phyloP scores from a whole-genome alignment of 2,329 filamentous ascomycete species.

The Cladosporium halotolerans region DNA sequence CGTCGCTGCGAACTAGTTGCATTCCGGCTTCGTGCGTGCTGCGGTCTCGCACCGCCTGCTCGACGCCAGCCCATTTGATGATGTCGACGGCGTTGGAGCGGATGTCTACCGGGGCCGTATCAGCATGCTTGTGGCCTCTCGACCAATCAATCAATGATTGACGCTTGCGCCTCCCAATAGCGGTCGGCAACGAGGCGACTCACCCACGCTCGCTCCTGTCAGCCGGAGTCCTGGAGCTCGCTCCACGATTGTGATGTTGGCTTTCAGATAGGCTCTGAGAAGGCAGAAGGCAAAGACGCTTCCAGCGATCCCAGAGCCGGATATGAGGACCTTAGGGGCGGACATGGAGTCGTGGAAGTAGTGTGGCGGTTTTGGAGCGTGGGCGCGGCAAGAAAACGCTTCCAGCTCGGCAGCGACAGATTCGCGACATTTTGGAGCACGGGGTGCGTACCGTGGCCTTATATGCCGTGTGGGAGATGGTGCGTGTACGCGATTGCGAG shows the following conservation, averaged over 20 bases:
- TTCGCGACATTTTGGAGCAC: too few relatives aligned
- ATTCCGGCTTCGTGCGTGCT: conserved; percentile 37
- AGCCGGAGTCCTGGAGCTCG: conserved; percentile 33
- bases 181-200: not conserved
- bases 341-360: not conserved
- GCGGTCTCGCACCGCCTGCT: conserved; percentile 30
- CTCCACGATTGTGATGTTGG: conserved; percentile 40
- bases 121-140: not conserved
- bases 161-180: not conserved
- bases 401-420: too few relatives aligned
- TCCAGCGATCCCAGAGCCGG: conserved; percentile 36
- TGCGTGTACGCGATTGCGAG: too few relatives aligned
- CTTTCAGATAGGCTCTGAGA: conserved; percentile 23
- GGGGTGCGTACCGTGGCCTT: too few relatives aligned
- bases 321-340: conserved; percentile 30
- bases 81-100: conserved; percentile 37
- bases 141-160: not conserved
- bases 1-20: conserved; percentile 31
- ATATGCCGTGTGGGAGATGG: too few relatives aligned
- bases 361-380: too few relatives aligned
- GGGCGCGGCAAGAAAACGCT: too few relatives aligned
- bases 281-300: conserved; percentile 33
- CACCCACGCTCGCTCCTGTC: conserved; percentile 37
- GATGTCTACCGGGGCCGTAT: conserved; percentile 29
- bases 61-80: conserved; percentile 36